These are phyloP conservation scores for Pleurotus djamor DNA, from an alignment of 768 basidiomycete genomes.

Conservation along the genomic window DNA sequence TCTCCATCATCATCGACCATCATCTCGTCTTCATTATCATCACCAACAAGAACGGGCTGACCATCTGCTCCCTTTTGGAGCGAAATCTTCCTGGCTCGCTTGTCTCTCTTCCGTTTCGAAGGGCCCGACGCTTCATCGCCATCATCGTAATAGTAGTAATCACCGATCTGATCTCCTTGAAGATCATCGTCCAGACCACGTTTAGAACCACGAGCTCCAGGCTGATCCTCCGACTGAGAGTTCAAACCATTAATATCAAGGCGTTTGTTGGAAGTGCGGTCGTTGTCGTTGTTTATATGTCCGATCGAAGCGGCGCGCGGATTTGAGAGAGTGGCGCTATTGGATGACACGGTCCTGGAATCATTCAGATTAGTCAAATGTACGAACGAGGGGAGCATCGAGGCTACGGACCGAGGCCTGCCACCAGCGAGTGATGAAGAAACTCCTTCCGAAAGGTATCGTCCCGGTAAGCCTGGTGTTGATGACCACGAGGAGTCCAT, in stretches of 20 bases:
- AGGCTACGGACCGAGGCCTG: neutral
- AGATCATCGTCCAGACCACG: conserved; percentile 36
- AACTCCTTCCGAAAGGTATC: conserved; percentile 4
- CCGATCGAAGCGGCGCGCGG: conserved; percentile 1
- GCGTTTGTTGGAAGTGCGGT: neutral
- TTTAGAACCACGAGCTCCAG: conserved; percentile 44
- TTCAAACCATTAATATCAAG: neutral
- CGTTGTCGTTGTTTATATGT: neutral
- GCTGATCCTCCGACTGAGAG: neutral
- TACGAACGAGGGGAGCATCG: neutral
- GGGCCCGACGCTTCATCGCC: conserved; percentile 35
- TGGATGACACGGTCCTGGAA: conserved; percentile 3
- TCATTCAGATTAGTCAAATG: neutral
- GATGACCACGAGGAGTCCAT: conserved; percentile 4
- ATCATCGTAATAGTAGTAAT: conserved; percentile 26
- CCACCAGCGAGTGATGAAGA: neutral
- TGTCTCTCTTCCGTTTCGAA: conserved; percentile 40
- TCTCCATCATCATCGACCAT: conserved; percentile 44
- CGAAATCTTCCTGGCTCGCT: conserved; percentile 46
- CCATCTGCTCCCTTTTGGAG: neutral
- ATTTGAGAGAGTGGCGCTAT: conserved; percentile 1
- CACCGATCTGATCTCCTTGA: neutral
- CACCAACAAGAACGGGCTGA: neutral
- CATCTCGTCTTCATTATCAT: conserved; percentile 34
- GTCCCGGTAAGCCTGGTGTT: conserved; percentile 4